A percentile compares a stretch with the other conserved stretches of the same genome.
Conservation (phyloP, 306 rosid genomes). For the Prunus davidiana region DNA sequence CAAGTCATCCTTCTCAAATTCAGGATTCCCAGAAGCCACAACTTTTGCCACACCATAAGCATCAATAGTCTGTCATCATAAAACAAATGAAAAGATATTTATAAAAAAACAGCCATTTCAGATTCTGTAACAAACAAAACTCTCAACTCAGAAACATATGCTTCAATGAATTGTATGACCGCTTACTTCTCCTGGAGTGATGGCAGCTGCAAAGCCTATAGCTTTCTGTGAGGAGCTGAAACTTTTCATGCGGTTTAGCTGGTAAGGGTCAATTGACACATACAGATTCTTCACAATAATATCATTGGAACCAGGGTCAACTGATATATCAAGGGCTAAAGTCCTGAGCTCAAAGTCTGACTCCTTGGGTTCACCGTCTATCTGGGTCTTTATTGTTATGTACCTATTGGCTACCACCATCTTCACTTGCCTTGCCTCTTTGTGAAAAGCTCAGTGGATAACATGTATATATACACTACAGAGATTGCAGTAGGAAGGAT, state of each 20-base stretch:
- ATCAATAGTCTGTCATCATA: constrained; percentile 42
- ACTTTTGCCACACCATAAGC: constrained; percentile 52
- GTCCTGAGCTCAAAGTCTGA: constrained; percentile 50
- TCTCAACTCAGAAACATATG: neutral
- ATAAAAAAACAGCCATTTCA: neutral
- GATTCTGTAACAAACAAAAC: neutral
- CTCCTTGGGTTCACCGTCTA: constrained; percentile 52
- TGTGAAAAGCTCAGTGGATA: neutral
- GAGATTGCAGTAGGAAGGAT: too few relatives aligned
- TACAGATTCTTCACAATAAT: constrained; percentile 53
- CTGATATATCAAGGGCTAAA: constrained; percentile 23
- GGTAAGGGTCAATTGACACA: constrained; percentile 64
- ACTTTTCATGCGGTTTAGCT: constrained; percentile 59
- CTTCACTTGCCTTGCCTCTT: neutral
- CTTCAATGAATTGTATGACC: neutral
- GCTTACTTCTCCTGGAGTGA: constrained; percentile 48
- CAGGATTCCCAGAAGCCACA: constrained; percentile 51
- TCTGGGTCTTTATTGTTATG: constrained; percentile 28
- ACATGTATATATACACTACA: neutral
- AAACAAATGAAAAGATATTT: neutral
- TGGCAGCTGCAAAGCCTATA: constrained; percentile 21
- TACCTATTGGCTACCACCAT: constrained; percentile 62
- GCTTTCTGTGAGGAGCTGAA: constrained; percentile 41
- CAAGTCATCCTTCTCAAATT: constrained; percentile 62
- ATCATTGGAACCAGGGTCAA: constrained; percentile 38